Evolutionary conservation across 2,329 filamentous ascomycete species (phyloP), one percentile per base, ranked within the genome.

Genomic region (Teratosphaeria gauchensis): DNA sequence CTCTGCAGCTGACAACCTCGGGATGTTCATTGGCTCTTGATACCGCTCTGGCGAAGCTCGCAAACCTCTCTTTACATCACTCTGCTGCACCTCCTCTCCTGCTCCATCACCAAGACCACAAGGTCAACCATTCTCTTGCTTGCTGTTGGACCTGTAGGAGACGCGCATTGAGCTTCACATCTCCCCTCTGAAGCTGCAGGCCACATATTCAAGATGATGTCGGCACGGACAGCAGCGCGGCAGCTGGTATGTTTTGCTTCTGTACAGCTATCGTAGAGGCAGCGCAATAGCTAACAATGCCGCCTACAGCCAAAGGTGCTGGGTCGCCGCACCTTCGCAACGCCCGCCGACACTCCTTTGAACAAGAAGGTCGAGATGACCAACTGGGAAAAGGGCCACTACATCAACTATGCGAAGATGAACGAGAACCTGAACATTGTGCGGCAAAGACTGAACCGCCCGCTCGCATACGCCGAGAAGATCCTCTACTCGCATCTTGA

Each of bases 331-430:
- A 73, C 74, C 75, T 86, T 96, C 81, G 92, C 92, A 65, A 95
- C 92, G 69, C 88, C 91, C 72, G 83, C 85, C 71, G 90, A 96
- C 78, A 86, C 85, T 73, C 85, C 90, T 69, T 86, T 99, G 68
- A 89, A 92, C 80, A 86, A 86, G 80, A 96, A 96, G 88, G 94
- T 99, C 76, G 88, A 88, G 77, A 96, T 97, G 84, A 95, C 92
- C 83, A 96, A 90, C 80, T 90, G 86, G 83, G 94, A 99, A 80
- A 88, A 91, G 77, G 85, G 84, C 52, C 94, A 95, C 84, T 96
- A 90, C 83, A 96, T 97, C 83, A 96, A 96, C 84, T 99, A 99
- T 77, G 82, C 85, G 84, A 96, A 96, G 84, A 96, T 97, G 91
- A 91, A 89, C 70, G 92, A 97, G 82, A 97, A 96, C 84, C 84